A percentile compares a stretch with the other conserved stretches of the same genome.
These are phyloP conservation scores for Metschnikowia peoriensis DNA, from an alignment of 805 yeast species.

Conservation along the genomic window DNA sequence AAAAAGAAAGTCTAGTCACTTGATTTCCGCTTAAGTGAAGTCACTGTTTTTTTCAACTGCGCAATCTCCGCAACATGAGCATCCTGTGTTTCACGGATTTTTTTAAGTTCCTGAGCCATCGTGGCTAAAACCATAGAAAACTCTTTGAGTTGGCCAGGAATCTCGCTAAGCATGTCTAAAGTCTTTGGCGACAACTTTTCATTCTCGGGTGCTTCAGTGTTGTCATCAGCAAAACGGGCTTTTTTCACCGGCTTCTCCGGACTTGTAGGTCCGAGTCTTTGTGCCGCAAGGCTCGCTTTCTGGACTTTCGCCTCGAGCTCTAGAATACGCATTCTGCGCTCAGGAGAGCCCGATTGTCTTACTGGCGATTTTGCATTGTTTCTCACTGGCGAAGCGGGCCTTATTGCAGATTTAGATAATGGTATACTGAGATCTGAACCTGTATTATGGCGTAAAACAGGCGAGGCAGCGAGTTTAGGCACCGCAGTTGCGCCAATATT, in stretches of 20 bases:
- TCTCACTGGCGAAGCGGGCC: conserved; percentile 8
- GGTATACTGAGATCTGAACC: too few species aligned
- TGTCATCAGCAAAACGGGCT: conserved; percentile 2
- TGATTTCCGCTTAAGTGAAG: conserved; percentile 5
- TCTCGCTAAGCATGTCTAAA: background rate
- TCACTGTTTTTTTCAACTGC: conserved; percentile 7
- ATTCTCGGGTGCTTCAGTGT: too few species aligned
- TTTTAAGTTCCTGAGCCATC: conserved; percentile 10
- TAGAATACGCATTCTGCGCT: conserved; percentile 28
- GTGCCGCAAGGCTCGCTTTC: background rate
- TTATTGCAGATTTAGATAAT: background rate
- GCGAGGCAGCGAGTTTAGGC: background rate
- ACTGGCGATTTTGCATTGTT: conserved; percentile 20
- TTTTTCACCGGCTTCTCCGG: background rate
- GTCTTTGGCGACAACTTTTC: background rate
- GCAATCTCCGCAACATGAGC: conserved; percentile 9
- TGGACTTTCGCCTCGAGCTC: conserved; percentile 24
- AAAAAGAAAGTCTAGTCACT: conserved; percentile 5
- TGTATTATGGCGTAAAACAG: background rate
- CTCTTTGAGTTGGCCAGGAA: conserved; percentile 5
- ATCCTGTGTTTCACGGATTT: conserved; percentile 10
- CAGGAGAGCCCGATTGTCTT: conserved; percentile 36
- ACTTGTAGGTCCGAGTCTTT: background rate
- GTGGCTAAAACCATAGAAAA: conserved; percentile 7
- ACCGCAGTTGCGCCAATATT: background rate